Evolutionary conservation across 2,329 filamentous ascomycete genomes (phyloP).

Genomic region (Eurotiales sp.): DNA sequence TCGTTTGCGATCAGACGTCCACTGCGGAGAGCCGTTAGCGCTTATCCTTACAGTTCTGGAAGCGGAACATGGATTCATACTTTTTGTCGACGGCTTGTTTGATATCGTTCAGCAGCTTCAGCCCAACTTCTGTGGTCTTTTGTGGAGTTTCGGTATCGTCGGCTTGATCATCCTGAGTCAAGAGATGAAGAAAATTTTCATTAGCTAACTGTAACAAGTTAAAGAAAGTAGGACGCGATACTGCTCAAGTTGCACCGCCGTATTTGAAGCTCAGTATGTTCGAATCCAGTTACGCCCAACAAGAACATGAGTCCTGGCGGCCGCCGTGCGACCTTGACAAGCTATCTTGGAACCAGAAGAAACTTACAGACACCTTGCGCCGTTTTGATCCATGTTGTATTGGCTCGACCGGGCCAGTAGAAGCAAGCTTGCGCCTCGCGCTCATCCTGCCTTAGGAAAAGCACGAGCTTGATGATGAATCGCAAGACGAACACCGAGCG

Average conservation of each 20-base stretch:
- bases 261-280: background rate
- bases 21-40: slow-evolving; percentile 40
- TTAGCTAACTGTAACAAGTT: background rate
- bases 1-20: slow-evolving; percentile 70
- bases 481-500: background rate
- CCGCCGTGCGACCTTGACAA: background rate
- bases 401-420: slow-evolving; percentile 46
- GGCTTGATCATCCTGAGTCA: slow-evolving; percentile 12
- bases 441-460: slow-evolving; percentile 26
- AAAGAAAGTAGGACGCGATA: background rate
- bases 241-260: background rate
- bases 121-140: slow-evolving; percentile 66
- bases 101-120: slow-evolving; percentile 71
- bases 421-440: slow-evolving; percentile 55
- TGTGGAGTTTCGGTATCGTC: slow-evolving; percentile 55
- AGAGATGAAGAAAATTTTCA: background rate
- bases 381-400: slow-evolving; percentile 56
- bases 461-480: slow-evolving; percentile 5
- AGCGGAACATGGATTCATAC: slow-evolving; percentile 47
- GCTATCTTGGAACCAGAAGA: background rate
- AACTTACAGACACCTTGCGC: slow-evolving; percentile 57
- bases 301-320: background rate
- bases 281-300: background rate
- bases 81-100: slow-evolving; percentile 76
- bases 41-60: background rate